phyloP scores from a whole-genome alignment of 164 flowering plant genomes.

The Euptelea pleiosperma region DNA sequence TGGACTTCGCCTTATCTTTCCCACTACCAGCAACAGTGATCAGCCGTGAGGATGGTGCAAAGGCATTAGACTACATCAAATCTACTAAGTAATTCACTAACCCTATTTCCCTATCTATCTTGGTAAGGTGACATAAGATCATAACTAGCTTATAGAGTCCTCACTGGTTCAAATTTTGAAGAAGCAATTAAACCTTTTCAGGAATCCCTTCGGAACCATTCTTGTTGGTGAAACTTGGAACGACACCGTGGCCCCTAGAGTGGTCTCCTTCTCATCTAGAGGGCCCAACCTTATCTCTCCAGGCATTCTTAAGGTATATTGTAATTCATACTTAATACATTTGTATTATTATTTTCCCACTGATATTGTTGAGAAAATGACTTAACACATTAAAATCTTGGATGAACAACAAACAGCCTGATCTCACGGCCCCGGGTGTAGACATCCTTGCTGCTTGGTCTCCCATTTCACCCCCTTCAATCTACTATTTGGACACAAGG shows the following conservation, averaged over 20 bases:
- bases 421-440: conserved; percentile 26
- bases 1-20: conserved; percentile 10
- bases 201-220: conserved; percentile 20
- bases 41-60: conserved; percentile 2
- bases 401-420: conserved; percentile 16
- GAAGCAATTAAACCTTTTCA: not conserved
- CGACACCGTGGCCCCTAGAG: conserved; percentile 8
- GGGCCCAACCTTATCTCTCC: conserved; percentile 11
- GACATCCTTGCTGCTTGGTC: conserved; percentile 28
- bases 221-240: conserved; percentile 7
- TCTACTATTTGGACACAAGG: not conserved
- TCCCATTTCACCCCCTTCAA: conserved; percentile 5
- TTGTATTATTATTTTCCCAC: not conserved
- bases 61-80: conserved; percentile 15
- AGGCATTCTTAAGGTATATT: conserved; percentile 13
- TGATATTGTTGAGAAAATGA: not conserved
- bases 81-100: conserved; percentile 4
- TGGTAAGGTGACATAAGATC: not conserved
- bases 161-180: too few relatives aligned
- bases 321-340: not conserved
- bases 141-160: too few relatives aligned
- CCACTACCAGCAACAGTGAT: conserved; percentile 15
- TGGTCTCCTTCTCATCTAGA: conserved; percentile 20
- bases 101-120: not conserved
- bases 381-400: not conserved